Evolutionary conservation across 2,329 filamentous ascomycete species (phyloP), one percentile per base, ranked within the genome.

Genomic region (Teratosphaeriaceae sp.): DNA sequence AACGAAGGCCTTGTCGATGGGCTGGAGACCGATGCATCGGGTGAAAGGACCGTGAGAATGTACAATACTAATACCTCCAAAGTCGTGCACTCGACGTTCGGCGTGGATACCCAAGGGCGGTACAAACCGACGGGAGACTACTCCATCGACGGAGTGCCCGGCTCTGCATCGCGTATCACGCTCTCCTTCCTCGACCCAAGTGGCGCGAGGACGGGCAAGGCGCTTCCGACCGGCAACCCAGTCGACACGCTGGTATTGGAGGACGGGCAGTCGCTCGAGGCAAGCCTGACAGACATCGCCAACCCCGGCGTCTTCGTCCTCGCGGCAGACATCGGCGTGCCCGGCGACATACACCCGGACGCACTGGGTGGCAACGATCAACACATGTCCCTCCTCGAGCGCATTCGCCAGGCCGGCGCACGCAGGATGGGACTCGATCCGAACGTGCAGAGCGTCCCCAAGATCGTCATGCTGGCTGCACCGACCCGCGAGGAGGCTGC

Each of bases 41-140:
- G 55, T 8, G 59, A 62, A 44, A 65, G 69, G 1, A 74, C 66
- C 0, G 73, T 87, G 11, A 68, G 74, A 42, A 78, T 87, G 27
- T 71, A 74, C 54, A 88, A 88, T 58, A 86, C 82, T 1, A 88
- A 88, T 52, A 88, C 84, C 0, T 65, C 65, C 15, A 85, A 85
- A 56, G 60, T 80, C 20, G 77, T 85, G 44, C 63, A 74, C 31
- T 71, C 76, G 1, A 73, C 66, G 0, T 84, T 85, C 50, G 63
- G 67, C 0, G 68, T 81, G 2, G 70, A 9, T 13, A 68, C 1
- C 69, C 64, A 0, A 68, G 76, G 44, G 68, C 68, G 2, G 64
- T 60, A 64, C 6, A 45, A 58, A 19, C 51, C 54, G 9, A 39
- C 40, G 13, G 80, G 80, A 0, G 68, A 75, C 9, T 82, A 80